Base-by-base conservation (phyloP, 345 rosid genomes). In the Bretschneidera sinensis region DNA sequence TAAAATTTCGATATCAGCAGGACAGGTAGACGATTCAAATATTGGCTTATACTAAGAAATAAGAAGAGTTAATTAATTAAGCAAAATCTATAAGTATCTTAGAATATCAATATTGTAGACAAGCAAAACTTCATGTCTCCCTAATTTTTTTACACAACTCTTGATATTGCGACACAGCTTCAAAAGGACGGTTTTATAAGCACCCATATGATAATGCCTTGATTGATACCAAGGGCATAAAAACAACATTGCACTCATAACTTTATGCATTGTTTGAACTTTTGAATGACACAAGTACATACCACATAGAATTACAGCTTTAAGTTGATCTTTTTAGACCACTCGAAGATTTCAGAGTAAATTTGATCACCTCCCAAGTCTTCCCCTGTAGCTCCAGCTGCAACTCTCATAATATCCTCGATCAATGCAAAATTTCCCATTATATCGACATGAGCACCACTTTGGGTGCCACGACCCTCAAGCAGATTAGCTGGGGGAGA, bases 341-440 rank as follows among this genome's bases (percentile, higher is more conserved):
- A 94, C 71, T 84, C 76, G 43, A 80, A 84, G 74, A 94, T 84
- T 61, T 83, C 87, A 5, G 97, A 90, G 74, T 84, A 57, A 51
- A 90, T 96, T 72, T 71, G 95, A 75, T 94, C 91, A 15, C 87
- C 96, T 21, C 96, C 97, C 70, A 90, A 33, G 20, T 84, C 89
- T 18, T 83, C 81, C 48, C 97, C 99, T 0, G 82, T 79, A 28
- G 84, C 97, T 24, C 99, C 99, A 0, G 92, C 79, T 17, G 97
- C 99, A 21, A 94, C 75, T 74, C 95, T 81, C 71, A 90, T 79
- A 33, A 90, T 51, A 61, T 94, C 97, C 64, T 94, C 97, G 0
- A 94, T 88, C 67, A 94, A 62, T 7, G 89, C 97, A 65, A 94
- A 94, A 72, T 94, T 94, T 50, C 99, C 99, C 99, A 94, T 88